A percentile compares a stretch with the other conserved stretches of the same genome.
phyloP scores from a whole-genome alignment of 2,329 filamentous ascomycete species.

The Biscogniauxia sp. region DNA sequence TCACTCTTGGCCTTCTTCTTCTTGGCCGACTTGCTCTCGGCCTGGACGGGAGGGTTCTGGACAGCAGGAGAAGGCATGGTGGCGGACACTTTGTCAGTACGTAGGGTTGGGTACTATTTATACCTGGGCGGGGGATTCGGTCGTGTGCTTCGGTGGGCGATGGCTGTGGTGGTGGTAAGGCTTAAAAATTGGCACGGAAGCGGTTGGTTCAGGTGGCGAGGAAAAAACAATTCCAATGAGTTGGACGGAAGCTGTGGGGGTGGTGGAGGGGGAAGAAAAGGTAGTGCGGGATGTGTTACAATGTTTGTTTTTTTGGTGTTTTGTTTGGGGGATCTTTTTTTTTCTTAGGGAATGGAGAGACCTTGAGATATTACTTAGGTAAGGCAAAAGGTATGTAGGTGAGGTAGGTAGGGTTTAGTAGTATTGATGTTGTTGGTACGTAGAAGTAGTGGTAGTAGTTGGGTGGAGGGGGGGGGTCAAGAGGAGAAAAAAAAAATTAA shows the following conservation, averaged over 20 bases:
- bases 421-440: neutral
- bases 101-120: conserved; percentile 4
- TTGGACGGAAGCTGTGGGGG: too few relatives aligned
- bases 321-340: neutral
- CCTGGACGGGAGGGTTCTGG: conserved; percentile 60
- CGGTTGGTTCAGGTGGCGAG: neutral
- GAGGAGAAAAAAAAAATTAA: neutral
- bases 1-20: conserved; percentile 64
- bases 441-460: neutral
- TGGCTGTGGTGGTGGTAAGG: too few relatives aligned
- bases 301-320: neutral
- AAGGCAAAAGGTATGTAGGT: neutral
- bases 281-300: neutral
- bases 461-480: too few relatives aligned
- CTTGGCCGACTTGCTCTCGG: conserved; percentile 64
- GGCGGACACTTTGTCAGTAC: conserved; percentile 6
- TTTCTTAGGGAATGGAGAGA: neutral
- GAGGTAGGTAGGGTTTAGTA: neutral
- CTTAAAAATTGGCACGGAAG: neutral
- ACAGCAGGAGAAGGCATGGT: conserved; percentile 63
- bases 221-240: too few relatives aligned
- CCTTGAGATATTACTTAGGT: neutral
- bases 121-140: conserved; percentile 11
- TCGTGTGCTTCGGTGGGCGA: neutral
- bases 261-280: too few relatives aligned